Conservation (phyloP, 352 stramenopile species). For the Thalassiosira mediterranea region DNA sequence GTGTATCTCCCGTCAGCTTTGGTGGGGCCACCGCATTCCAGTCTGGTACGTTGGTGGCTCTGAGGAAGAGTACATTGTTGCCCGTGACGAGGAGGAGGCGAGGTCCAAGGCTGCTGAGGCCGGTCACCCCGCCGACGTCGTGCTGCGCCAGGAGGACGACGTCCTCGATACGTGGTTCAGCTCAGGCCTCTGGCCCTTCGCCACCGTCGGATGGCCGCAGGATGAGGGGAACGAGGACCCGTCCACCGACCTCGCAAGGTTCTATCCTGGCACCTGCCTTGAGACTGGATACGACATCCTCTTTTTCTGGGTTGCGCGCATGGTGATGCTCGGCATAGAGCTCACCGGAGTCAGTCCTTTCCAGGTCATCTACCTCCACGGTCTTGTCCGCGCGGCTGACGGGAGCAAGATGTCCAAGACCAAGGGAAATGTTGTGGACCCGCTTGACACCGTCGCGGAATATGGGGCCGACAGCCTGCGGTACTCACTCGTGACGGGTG, state of each 20-base stretch:
- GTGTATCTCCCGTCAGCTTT: constrained; percentile 95
- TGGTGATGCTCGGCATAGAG: constrained; percentile 96
- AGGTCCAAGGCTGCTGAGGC: constrained; percentile 85
- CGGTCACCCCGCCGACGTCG: constrained; percentile 72
- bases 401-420: constrained; percentile 99
- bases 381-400: constrained; percentile 97
- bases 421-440: constrained; percentile 98
- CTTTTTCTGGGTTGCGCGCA: constrained; percentile 99
- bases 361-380: constrained; percentile 96
- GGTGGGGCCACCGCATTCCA: constrained; percentile 99
- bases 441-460: constrained; percentile 90
- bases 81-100: constrained; percentile 87
- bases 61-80: constrained; percentile 83
- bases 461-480: constrained; percentile 88
- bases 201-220: constrained; percentile 87
- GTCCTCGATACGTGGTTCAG: constrained; percentile 99
- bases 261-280: constrained; percentile 95
- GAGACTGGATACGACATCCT: constrained; percentile 99
- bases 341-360: constrained; percentile 97
- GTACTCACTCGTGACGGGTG: constrained; percentile 87
- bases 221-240: constrained; percentile 60
- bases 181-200: constrained; percentile 94
- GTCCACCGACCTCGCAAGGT: constrained; percentile 85
- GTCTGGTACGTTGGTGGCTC: constrained; percentile 93
- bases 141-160: constrained; percentile 97